These are phyloP conservation scores for Dictyostelium citrinum DNA, from an alignment of 78 protist genomes.

Conservation along the genomic window DNA sequence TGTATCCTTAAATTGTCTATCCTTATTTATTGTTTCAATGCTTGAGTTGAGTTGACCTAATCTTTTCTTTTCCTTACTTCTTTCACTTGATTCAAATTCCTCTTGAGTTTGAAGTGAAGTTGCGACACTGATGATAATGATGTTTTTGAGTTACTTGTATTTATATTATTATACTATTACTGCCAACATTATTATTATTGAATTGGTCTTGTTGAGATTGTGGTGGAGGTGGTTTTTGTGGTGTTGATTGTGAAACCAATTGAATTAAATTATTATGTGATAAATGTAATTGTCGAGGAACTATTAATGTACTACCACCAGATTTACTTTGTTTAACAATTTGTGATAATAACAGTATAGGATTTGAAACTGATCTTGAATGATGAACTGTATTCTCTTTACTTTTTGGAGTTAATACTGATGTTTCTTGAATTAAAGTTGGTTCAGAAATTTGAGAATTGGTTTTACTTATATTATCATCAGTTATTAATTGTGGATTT, in stretches of 20 bases:
- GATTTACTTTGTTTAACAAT: background rate
- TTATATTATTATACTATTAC: background rate
- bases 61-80: constrained; percentile 6
- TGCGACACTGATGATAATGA: background rate
- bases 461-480: background rate
- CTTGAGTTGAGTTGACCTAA: constrained; percentile 16
- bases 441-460: background rate
- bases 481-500: background rate
- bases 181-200: background rate
- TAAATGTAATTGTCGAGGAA: background rate
- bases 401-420: background rate
- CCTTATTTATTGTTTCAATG: constrained; percentile 3
- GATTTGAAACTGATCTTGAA: constrained; percentile 43
- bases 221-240: background rate
- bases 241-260: background rate
- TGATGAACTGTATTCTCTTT: background rate
- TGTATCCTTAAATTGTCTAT: background rate
- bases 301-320: background rate
- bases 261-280: background rate
- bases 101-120: background rate
- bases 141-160: background rate
- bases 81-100: constrained; percentile 2
- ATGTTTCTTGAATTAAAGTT: background rate
- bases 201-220: background rate
- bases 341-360: constrained; percentile 17